Evolutionary conservation across 805 yeast genomes (phyloP), one percentile per base, ranked within the genome.

Genomic region (Yarrowia sp.): DNA sequence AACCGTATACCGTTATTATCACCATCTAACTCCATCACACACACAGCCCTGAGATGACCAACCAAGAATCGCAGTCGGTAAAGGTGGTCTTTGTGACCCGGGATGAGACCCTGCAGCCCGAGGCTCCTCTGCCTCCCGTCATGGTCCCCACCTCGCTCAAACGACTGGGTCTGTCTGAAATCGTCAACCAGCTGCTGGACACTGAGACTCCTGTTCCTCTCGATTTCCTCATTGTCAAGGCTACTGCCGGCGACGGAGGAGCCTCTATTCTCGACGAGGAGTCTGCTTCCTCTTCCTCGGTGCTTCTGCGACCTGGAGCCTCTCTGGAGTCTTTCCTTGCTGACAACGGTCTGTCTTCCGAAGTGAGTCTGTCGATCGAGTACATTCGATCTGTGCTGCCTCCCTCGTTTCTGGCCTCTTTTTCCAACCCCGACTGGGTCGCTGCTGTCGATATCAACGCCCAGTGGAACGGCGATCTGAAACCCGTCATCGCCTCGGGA

Each of bases 341-440:
- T 15, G 80, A 84, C 64, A 85, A 91, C 72, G 98, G 93, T 8
- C 81, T 93, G 48, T 91, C 97, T 2, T 84, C 88, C 36, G 99
- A 95, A 82, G 85, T 90, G 0, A 86, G 88, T 67, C 77, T 95
- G 71, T 87, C 87, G 38, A 81, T 95, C 58, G 99, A 95, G 76
- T 95, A 95, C 80, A 91, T 97, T 12, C 85, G 97, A 73, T 92
- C 97, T 0, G 89, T 92, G 46, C 84, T 94, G 65, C 99, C 99
- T 19, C 99, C 99, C n/a, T 87, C 94, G 35, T 93, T 86, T 75
- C 81, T 92, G 72, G 92, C 96, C 2, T 88, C 97, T 55, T 95
- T 89, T 79, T 86, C 87, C 75, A 92, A 94, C 75, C 97, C 94
- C 71, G 99, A 95, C 79, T 95, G 99, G 99, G 86, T 95, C 32